Conservation (phyloP, 2,329 filamentous ascomycete genomes). For the Penicillium sp. region DNA sequence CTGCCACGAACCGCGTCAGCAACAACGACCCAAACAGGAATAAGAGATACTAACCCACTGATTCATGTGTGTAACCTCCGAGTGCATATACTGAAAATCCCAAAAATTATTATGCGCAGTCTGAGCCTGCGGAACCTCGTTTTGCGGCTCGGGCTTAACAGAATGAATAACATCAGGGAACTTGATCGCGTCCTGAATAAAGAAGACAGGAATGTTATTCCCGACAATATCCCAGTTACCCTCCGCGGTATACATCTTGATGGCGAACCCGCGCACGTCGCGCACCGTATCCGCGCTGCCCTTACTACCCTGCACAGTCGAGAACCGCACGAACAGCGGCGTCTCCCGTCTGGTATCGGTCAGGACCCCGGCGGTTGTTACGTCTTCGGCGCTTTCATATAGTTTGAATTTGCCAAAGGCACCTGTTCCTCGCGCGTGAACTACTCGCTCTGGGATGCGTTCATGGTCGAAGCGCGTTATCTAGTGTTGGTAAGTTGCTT, state of each 20-base stretch:
- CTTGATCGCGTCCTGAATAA: slow-evolving; percentile 41
- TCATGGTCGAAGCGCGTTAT: slow-evolving; percentile 70
- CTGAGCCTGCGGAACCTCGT: slow-evolving; percentile 51
- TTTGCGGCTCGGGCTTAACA: slow-evolving; percentile 41
- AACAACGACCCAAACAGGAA: not conserved
- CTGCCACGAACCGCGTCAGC: slow-evolving; percentile 11
- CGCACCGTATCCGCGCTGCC: slow-evolving; percentile 78
- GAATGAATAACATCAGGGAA: slow-evolving; percentile 42
- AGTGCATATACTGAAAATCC: slow-evolving; percentile 36
- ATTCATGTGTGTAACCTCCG: slow-evolving; percentile 34
- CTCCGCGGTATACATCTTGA: slow-evolving; percentile 75
- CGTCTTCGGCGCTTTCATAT: slow-evolving; percentile 60
- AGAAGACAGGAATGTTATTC: slow-evolving; percentile 43
- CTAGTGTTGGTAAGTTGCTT: slow-evolving; percentile 19
- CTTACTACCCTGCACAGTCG: slow-evolving; percentile 70
- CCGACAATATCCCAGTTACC: slow-evolving; percentile 62
- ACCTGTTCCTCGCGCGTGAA: slow-evolving; percentile 63
- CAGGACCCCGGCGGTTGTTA: slow-evolving; percentile 62
- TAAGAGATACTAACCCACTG: slow-evolving; percentile 25
- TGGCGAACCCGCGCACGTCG: slow-evolving; percentile 77
- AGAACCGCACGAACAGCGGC: slow-evolving; percentile 68
- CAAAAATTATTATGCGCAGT: slow-evolving; percentile 52
- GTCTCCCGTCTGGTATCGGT: slow-evolving; percentile 67
- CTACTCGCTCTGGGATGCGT: slow-evolving; percentile 65
- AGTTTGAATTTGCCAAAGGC: slow-evolving; percentile 67